phyloP scores from a whole-genome alignment of 2,329 filamentous ascomycete genomes.

The Furcasterigmium sp. region DNA sequence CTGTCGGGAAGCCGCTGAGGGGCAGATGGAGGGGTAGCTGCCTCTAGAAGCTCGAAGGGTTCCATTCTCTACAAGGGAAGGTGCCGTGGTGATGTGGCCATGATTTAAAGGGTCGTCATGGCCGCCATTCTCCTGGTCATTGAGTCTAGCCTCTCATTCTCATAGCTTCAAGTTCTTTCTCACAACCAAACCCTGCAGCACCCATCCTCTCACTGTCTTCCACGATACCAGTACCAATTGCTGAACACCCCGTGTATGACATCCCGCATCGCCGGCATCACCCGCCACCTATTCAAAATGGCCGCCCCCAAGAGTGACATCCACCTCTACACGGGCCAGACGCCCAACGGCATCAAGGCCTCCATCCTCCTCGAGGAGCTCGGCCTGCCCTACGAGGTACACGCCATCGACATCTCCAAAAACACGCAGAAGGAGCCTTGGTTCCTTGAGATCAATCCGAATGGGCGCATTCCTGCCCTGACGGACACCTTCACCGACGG shows the following conservation, averaged over 20 bases:
- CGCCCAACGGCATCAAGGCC: constrained; percentile 86
- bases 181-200: neutral
- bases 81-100: no score
- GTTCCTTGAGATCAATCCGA: constrained; percentile 90
- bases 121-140: no score
- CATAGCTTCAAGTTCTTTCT: no score
- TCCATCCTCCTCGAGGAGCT: constrained; percentile 85
- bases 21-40: neutral
- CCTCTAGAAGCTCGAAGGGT: neutral
- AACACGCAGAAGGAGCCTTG: constrained; percentile 58
- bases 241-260: constrained; percentile 5
- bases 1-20: neutral
- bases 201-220: no score
- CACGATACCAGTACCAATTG: neutral
- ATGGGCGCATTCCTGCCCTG: constrained; percentile 83
- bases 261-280: constrained; percentile 5
- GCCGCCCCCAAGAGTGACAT: constrained; percentile 53
- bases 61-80: neutral
- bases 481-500: constrained; percentile 76
- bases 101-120: constrained; percentile 4
- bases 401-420: constrained; percentile 59
- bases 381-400: constrained; percentile 71
- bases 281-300: constrained; percentile 28
- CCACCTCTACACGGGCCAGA: constrained; percentile 62
- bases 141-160: no score